A percentile compares a stretch with the other conserved stretches of the same genome.
These are phyloP conservation scores for Yamadazyma phyllophila DNA, from an alignment of 805 yeast species.

Conservation along the genomic window DNA sequence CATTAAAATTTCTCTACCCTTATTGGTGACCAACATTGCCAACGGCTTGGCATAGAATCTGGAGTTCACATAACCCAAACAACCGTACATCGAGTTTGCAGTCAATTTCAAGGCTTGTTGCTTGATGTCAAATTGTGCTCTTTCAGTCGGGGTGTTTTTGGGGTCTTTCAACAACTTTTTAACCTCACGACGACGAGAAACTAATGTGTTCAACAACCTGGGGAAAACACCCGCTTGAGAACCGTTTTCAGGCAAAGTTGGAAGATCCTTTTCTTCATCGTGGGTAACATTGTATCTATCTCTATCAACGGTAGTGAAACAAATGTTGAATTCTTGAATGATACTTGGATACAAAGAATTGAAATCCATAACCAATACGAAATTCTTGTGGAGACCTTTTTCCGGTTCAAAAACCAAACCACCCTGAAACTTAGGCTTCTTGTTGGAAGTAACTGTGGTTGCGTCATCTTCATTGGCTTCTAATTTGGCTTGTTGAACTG, in stretches of 20 bases:
- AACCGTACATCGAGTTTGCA: conserved; percentile 99
- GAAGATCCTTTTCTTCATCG: conserved; percentile 60
- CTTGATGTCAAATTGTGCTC: conserved; percentile 86
- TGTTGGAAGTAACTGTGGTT: conserved; percentile 48
- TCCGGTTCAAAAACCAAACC: conserved; percentile 97
- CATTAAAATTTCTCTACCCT: conserved; percentile 93
- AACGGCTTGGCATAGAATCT: conserved; percentile 94
- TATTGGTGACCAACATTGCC: conserved; percentile 91
- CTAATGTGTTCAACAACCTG: conserved; percentile 74
- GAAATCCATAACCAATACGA: conserved; percentile 94
- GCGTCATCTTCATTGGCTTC: conserved; percentile 43
- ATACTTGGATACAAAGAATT: conserved; percentile 95
- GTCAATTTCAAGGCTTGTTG: conserved; percentile 95
- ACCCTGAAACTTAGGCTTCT: conserved; percentile 80
- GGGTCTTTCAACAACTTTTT: conserved; percentile 81
- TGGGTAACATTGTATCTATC: conserved; percentile 40
- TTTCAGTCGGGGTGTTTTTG: conserved; percentile 58
- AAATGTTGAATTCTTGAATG: conserved; percentile 94
- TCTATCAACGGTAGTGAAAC: conserved; percentile 92
- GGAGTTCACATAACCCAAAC: conserved; percentile 88
- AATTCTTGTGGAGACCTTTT: conserved; percentile 87
- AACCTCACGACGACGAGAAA: conserved; percentile 88
- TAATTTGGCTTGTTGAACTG: conserved; percentile 32
- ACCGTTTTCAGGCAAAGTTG: conserved; percentile 61
- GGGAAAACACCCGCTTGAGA: conserved; percentile 81